Evolutionary conservation across 169 alveolate species (phyloP), one percentile per base, ranked within the genome.

Genomic region (Plasmodium vivax): DNA sequence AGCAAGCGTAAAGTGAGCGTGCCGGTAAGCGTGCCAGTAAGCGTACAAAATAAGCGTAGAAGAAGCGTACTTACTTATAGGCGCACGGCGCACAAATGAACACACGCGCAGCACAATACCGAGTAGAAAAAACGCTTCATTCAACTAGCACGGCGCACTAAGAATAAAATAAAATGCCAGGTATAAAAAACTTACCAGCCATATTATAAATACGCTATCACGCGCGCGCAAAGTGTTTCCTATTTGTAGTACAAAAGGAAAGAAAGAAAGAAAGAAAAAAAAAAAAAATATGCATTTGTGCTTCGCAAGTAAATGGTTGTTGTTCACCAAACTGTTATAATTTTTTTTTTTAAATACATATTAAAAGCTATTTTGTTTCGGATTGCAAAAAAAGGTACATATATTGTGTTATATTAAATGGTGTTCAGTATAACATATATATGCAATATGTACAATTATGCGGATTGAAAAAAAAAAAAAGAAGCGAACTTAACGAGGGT

Each of bases 191-290:
- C 75, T 81, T 47, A 47, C 34, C 30, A 43, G 54, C 41, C 41
- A 19, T n/a, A n/a, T n/a, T 81, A 19, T 43, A 51, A 51, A 72
- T 84, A 84, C n/a, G 34, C 83, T 19, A 83, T 85, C 85, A 85
- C 82, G 82, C 77, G 77, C 77, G 93, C 77, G 93, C 93, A 85
- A 85, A 72, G 68, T 71, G 54, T 41, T 85, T 30, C 82, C 56
- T 74, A 41, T 73, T 85, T 74, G 27, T 84, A 51, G 84, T 84
- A 83, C 81, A 83, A 47, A 82, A 30, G 72, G 62, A 75, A 75
- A 75, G 1, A 38, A 12, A 34, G 38, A 75, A 34, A n/a, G n/a
- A n/a, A n/a, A n/a, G n/a, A n/a, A n/a, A n/a, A n/a, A n/a, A n/a
- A 77, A 30, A 34, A 77, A 74, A 34, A 38, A 12, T 32, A 36